These are phyloP conservation scores for Sungouiella blattae DNA, from an alignment of 805 yeast species.

Conservation along the genomic window DNA sequence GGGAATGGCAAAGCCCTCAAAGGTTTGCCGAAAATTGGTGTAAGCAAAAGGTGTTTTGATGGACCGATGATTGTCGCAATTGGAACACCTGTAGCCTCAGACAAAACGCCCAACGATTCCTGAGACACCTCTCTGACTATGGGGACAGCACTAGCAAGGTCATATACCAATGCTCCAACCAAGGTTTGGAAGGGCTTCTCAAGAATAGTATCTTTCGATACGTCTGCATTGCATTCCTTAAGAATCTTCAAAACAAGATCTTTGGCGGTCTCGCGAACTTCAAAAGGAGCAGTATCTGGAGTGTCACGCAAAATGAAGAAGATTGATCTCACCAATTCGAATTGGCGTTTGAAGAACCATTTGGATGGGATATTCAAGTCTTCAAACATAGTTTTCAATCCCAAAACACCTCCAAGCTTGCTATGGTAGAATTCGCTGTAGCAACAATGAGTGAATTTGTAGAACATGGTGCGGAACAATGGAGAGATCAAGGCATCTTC, in stretches of 20 bases:
- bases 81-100: conserved; percentile 67
- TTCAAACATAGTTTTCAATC: conserved; percentile 68
- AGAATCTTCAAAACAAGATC: conserved; percentile 62
- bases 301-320: conserved; percentile 89
- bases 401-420: conserved; percentile 86
- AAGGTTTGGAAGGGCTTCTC: conserved; percentile 77
- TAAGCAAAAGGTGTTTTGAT: conserved; percentile 74
- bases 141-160: conserved; percentile 83
- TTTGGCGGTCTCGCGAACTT: conserved; percentile 70
- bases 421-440: conserved; percentile 84
- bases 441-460: conserved; percentile 85
- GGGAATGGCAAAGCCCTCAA: conserved; percentile 95
- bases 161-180: conserved; percentile 87
- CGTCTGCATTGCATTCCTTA: conserved; percentile 57
- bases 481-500: conserved; percentile 71
- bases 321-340: conserved; percentile 81
- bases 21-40: conserved; percentile 97
- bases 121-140: conserved; percentile 82
- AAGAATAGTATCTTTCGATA: conserved; percentile 58
- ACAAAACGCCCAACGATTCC: conserved; percentile 58
- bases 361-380: conserved; percentile 64
- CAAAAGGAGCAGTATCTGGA: conserved; percentile 80
- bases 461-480: conserved; percentile 69
- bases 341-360: conserved; percentile 75
- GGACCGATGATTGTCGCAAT: conserved; percentile 75